Base-by-base conservation (phyloP, 345 rosid species). In the Orychophragmus violaceus region DNA sequence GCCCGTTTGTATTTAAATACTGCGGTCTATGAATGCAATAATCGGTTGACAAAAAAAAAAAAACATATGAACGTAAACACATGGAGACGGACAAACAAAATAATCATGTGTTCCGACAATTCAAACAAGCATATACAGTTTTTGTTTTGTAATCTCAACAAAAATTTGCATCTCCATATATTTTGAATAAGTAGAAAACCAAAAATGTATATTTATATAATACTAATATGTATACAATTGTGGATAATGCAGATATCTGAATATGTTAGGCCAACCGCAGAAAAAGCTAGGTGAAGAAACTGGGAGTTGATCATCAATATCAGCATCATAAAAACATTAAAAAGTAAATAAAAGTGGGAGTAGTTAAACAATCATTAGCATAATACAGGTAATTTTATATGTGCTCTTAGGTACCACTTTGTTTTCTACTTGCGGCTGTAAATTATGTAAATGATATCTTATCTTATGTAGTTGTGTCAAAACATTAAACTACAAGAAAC, bases 291-390 rank as follows among this genome's bases (percentile, higher is more conserved):
- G 68, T 70, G 68, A 42, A 54, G 62, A 70, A 70, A 62, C 5
- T 61, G 62, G 23, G 48, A 41, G 56, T 41, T 27, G 28, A 25
- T 71, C 30, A 64, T 49, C 42, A 48, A 19, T 19, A 28, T n/a
- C 42, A 27, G 10, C 19, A 28, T n/a, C 16, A 52, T 41, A 1
- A 19, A 50, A 1, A 62, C 46, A 62, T 21, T 16, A 55, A 14
- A 24, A 32, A 61, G 6, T 10, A 14, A 22, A 9, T 22, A 62
- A 50, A 42, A 60, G 3, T 42, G 16, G 59, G 59, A 71, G 65
- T 56, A 65, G 76, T 56, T 64, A 64, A 64, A 22, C 76, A 36
- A 71, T 64, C 64, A 71, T 71, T 14, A 56, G 76, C 64, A 46
- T 5, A 18, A 44, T 46, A 32, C 13, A 36, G 0, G 21, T 64